Base-by-base conservation (phyloP, 345 rosid genomes). In the Sonneratia caseolaris region DNA sequence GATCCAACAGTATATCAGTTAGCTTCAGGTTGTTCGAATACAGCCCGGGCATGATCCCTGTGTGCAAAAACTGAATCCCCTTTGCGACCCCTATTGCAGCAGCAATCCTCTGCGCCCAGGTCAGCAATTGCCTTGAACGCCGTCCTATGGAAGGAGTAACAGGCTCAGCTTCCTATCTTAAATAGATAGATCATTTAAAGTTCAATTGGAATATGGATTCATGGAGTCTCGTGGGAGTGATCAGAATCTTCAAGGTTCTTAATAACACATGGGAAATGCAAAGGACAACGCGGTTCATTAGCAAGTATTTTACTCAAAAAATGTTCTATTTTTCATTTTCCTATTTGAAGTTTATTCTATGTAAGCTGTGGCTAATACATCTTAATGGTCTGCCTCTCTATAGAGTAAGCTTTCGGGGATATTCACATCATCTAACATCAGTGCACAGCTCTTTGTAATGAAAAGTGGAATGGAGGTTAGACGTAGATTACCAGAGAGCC, bases 41-140 rank as follows among this genome's bases (percentile, higher is more conserved):
- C 76, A 92, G 83, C 57, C 96, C 97, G 1, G 97, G 97, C 21
- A 94, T 89, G 24, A 90, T 87, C 73, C 96, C 96, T 0, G 97
- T 87, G 81, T 94, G 98, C 86, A 94, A 78, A 82, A 90, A 94
- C 68, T 91, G 93, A 70, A 91, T 85, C 35, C 98, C 97, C 81
- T 82, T 92, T 5, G 96, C 97, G 37, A 90, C 87, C 57, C 98
- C 98, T n/a, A 91, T 82, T 8, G 87, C 91, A 71, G 96, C 94
- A 27, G 89, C 79, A 76, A 88, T 87, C 70, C 98, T 91, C 74
- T 92, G 97, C 56, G 88, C 75, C 97, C 94, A 95, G 22, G 87
- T 81, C 40, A 90, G 89, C 42, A 81, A 77, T 72, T 80, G 80
- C 71, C 78, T 76, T 56, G 72, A 75, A 45, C 68, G 75, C 24